Conservation (phyloP, 495 filamentous ascomycete genomes). For the Lasiosphaeriaceae sp. region DNA sequence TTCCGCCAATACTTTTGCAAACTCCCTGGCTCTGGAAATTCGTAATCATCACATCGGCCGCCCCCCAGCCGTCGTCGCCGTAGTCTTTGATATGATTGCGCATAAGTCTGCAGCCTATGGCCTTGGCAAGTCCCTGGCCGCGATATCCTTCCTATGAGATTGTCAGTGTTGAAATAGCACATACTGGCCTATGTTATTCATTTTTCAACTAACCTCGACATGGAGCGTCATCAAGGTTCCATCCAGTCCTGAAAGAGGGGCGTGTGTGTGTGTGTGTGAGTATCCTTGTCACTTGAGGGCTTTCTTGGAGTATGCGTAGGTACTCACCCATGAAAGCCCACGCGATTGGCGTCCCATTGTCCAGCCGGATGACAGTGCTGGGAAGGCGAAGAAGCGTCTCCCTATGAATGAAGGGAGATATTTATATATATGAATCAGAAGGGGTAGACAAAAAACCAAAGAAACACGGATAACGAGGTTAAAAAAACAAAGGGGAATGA, state of each 20-base stretch:
- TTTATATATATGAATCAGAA: neutral
- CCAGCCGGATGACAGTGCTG: slow-evolving; percentile 29
- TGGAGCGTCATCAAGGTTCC: slow-evolving; percentile 32
- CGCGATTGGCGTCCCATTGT: slow-evolving; percentile 35
- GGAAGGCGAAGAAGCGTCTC: slow-evolving; percentile 34
- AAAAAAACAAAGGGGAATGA: neutral
- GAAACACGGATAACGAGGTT: neutral
- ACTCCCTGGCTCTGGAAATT: slow-evolving; percentile 40
- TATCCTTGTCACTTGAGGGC: neutral
- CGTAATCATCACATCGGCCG: slow-evolving; percentile 38
- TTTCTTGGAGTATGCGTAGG: no score
- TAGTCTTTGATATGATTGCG: slow-evolving; percentile 33
- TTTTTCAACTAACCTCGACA: slow-evolving; percentile 26
- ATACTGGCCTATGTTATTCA: neutral
- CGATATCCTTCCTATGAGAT: slow-evolving; percentile 35
- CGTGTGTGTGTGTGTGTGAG: neutral
- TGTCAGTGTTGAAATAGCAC: neutral
- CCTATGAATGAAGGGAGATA: slow-evolving; percentile 8
- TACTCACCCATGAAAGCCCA: slow-evolving; percentile 40
- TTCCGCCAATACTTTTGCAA: slow-evolving; percentile 42
- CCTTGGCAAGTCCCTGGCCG: slow-evolving; percentile 42
- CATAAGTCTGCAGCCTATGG: slow-evolving; percentile 37
- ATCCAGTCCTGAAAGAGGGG: slow-evolving; percentile 19
- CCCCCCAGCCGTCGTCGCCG: slow-evolving; percentile 36
- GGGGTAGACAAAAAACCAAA: neutral